Conservation (phyloP, 1,139 yeast species). For the Debaryomyces subglobosus region DNA sequence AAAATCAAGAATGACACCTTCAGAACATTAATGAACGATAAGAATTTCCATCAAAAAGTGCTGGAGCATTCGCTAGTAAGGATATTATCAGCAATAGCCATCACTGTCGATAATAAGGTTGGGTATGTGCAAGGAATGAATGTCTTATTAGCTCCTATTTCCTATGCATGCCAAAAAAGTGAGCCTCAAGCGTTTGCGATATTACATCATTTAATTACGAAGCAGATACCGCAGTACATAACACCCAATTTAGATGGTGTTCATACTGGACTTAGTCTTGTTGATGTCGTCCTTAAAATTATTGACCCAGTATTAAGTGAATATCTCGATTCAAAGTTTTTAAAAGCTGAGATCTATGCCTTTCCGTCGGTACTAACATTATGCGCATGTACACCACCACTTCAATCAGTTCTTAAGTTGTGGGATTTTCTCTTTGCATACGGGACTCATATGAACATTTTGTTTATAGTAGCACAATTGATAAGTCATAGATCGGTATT, state of each 20-base stretch:
- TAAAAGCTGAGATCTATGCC: conserved; percentile 85
- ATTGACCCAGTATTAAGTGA: conserved; percentile 75
- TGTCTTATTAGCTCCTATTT: conserved; percentile 82
- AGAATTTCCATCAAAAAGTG: conserved; percentile 64
- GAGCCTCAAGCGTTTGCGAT: conserved; percentile 87
- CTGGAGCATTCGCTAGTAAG: conserved; percentile 70
- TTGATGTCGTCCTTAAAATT: conserved; percentile 69
- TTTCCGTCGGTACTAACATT: conserved; percentile 86
- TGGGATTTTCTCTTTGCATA: conserved; percentile 95
- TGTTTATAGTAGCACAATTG: conserved; percentile 84
- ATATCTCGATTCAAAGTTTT: conserved; percentile 61
- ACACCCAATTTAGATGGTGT: conserved; percentile 82
- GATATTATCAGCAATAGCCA: conserved; percentile 73
- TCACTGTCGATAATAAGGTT: conserved; percentile 45
- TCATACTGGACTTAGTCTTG: conserved; percentile 70
- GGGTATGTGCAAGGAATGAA: conserved; percentile 91
- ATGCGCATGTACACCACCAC: conserved; percentile 89
- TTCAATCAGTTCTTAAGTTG: conserved; percentile 69
- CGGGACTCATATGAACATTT: conserved; percentile 85
- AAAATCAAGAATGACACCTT: conserved; percentile 89
- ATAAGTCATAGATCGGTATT: conserved; percentile 67
- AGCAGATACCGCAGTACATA: conserved; percentile 76
- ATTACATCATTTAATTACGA: conserved; percentile 58
- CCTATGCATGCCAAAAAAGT: conserved; percentile 68
- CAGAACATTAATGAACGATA: conserved; percentile 80